phyloP scores from a whole-genome alignment of 1,139 yeast species.

The Wickerhamomyces sp. region DNA sequence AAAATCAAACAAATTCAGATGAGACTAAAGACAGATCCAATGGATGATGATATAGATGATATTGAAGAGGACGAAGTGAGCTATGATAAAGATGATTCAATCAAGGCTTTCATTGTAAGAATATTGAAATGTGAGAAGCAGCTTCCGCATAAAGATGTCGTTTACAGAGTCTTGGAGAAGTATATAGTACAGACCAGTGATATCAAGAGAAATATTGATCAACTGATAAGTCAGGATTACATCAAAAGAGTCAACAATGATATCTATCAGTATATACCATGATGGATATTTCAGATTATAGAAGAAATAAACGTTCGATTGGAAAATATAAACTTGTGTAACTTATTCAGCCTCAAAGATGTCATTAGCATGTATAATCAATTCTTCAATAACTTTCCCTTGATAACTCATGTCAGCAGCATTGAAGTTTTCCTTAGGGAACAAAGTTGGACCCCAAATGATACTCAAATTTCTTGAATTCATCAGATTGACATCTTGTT shows the following conservation, averaged over 20 bases:
- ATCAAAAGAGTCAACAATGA: slow-evolving; percentile 23
- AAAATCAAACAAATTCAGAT: slow-evolving; percentile 29
- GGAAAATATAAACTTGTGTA: not conserved
- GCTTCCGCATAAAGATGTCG: slow-evolving; percentile 31
- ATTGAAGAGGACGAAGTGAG: slow-evolving; percentile 8
- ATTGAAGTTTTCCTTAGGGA: slow-evolving; percentile 54
- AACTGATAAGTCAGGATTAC: slow-evolving; percentile 28
- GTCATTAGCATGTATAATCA: slow-evolving; percentile 78
- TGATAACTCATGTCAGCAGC: slow-evolving; percentile 79
- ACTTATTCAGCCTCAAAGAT: slow-evolving; percentile 69
- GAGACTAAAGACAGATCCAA: slow-evolving; percentile 23
- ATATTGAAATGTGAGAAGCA: slow-evolving; percentile 28
- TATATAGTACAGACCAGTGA: slow-evolving; percentile 25
- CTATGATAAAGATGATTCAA: slow-evolving; percentile 23
- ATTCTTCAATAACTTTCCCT: slow-evolving; percentile 77
- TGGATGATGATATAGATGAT: slow-evolving; percentile 13
- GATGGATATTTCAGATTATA: not conserved
- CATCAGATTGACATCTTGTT: slow-evolving; percentile 72
- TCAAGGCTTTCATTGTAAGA: slow-evolving; percentile 33
- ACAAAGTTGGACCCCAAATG: slow-evolving; percentile 91
- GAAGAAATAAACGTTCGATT: too few relatives aligned
- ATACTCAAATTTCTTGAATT: slow-evolving; percentile 45
- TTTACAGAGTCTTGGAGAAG: slow-evolving; percentile 26
- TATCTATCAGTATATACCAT: slow-evolving; percentile 21
- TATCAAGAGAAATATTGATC: slow-evolving; percentile 30